Evolutionary conservation across 2,329 filamentous ascomycete species (phyloP), one percentile per base, ranked within the genome.

Genomic region (Chrysosporium keratinophilum): DNA sequence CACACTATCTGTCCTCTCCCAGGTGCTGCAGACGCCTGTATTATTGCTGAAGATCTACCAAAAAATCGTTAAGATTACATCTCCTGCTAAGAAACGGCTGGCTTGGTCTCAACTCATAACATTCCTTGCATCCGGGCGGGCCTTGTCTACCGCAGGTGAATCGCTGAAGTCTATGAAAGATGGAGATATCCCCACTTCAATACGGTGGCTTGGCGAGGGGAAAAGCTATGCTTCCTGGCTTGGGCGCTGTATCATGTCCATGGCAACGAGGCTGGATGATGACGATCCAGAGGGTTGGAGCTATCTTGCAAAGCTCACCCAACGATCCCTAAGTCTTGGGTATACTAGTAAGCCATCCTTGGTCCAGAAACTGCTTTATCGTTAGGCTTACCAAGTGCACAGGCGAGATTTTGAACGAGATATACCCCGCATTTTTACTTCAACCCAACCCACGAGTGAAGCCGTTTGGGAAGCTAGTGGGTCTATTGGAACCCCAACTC

Each of bases 141-240:
- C 86, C 4, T 60, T 84, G 1, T 77, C 80, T 1, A 69, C 75
- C 19, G 70, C 74, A 57, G 81, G 82, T 20, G 80, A 85, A 66
- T 74, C 74, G 12, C 66, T 76, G 50, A 61, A 66, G 52, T 58
- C 71, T n/a, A 58, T 69, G 17, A 67, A 68, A 54, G 61, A 67
- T 5, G 52, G 62, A 11, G 62, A 61, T 40, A 28, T 59, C 45
- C 28, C 60, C 46, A 54, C 58, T 54, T 60, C 64, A 19, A 54
- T 63, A 50, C 60, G 66, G 1, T 94, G 88, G 87, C 63, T 87
- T 34, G 76, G 80, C 0, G 77, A 83, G 58, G 84, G 84, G 2
- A 73, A 73, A 23, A 66, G 76, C 15, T 95, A 87, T 69, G 78
- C 80, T 11, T 69, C 69, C 31, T 95, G 89, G 89, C 68, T 95